Evolutionary conservation across 169 alveolate genomes (phyloP).

Genomic region (Sarcocystis neurona): DNA sequence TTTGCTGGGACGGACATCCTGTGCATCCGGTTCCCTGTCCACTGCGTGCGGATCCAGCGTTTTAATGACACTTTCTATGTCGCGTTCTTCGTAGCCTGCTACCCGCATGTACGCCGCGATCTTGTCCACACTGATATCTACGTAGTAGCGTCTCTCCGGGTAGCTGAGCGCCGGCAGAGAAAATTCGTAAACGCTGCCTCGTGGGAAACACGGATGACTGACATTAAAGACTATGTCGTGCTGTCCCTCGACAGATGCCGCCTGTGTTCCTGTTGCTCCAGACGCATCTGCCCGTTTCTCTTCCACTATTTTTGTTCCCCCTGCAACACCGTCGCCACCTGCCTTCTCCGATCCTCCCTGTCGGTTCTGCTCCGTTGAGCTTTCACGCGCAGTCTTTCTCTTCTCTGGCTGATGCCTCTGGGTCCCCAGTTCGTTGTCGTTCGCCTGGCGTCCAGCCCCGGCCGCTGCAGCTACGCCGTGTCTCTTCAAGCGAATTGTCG

Average conservation of each 20-base stretch:
- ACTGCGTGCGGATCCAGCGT: constrained; percentile 19
- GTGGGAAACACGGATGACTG: constrained; percentile 45
- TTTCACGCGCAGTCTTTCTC: too few relatives aligned
- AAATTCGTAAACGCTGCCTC: constrained; percentile 5
- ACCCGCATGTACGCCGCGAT: constrained; percentile 24
- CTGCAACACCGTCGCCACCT: neutral
- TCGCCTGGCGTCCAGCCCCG: too few relatives aligned
- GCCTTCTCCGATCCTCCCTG: neutral
- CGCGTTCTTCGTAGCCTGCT: neutral
- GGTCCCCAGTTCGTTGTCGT: too few relatives aligned
- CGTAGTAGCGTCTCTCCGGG: constrained; percentile 33
- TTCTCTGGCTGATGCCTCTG: too few relatives aligned
- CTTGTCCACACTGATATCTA: neutral
- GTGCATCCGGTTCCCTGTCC: neutral
- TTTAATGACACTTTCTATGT: neutral
- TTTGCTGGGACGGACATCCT: too few relatives aligned
- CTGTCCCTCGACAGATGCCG: too few relatives aligned
- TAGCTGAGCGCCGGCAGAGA: constrained; percentile 19
- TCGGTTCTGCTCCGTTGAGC: too few relatives aligned
- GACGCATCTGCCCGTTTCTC: neutral
- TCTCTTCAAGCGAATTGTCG: too few relatives aligned
- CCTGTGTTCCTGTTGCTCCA: too few relatives aligned
- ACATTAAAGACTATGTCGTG: too few relatives aligned
- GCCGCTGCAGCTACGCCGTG: too few relatives aligned
- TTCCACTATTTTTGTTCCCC: neutral